Conservation (phyloP, 139 green algal species). For the Yamagishiella unicocca region DNA sequence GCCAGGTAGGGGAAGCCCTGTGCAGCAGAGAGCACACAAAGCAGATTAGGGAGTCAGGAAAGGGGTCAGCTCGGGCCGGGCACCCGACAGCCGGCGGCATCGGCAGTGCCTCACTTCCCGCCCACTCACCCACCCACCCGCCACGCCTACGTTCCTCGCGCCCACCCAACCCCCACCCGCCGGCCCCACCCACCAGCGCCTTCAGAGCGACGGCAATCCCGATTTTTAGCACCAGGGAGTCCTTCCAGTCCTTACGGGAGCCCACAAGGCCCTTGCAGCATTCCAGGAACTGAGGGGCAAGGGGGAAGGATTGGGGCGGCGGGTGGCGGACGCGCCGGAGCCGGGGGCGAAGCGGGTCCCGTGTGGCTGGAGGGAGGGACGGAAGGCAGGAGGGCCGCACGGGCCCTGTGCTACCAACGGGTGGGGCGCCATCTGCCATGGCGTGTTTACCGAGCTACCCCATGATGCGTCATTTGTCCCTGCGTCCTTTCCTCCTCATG, state of each 20-base stretch:
- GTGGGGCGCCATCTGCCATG: neutral
- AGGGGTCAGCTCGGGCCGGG: neutral
- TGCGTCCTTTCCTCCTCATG: neutral
- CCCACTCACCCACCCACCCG: neutral
- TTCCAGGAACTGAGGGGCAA: constrained; percentile 12
- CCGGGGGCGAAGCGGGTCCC: neutral
- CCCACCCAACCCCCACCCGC: neutral
- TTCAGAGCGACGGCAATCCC: constrained; percentile 14
- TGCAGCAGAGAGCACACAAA: neutral
- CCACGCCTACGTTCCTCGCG: too few species aligned
- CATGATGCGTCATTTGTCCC: neutral
- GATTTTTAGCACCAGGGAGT: constrained; percentile 47
- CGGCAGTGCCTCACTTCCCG: neutral
- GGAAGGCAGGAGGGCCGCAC: neutral
- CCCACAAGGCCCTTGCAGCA: constrained; percentile 26
- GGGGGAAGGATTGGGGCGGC: neutral
- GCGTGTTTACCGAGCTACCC: neutral
- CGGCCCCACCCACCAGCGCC: constrained; percentile 10
- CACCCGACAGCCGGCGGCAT: neutral
- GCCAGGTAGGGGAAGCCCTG: constrained; percentile 39
- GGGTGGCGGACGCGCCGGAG: too few species aligned
- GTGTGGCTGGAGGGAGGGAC: neutral
- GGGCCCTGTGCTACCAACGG: neutral
- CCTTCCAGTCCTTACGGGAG: constrained; percentile 28
- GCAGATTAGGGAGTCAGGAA: neutral